A percentile compares a stretch with the other conserved stretches of the same genome.
These are phyloP conservation scores for Paecilomyces formosus DNA, from an alignment of 2,329 filamentous ascomycete species.

Conservation along the genomic window DNA sequence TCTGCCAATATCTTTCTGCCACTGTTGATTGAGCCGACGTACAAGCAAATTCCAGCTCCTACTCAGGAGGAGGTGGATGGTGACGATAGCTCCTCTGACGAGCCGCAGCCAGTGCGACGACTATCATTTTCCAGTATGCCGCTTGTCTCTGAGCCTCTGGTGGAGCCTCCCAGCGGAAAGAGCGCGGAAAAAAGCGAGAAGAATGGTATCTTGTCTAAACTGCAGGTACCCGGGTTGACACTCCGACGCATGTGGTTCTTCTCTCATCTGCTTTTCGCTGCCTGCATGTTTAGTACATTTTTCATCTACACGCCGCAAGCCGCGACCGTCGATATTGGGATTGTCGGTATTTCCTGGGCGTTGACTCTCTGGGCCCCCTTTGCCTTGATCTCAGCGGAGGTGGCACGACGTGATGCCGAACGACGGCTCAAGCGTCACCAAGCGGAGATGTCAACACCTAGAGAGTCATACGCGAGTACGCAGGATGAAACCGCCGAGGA, in stretches of 20 bases:
- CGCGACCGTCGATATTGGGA: constrained; percentile 69
- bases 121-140: constrained; percentile 25
- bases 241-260: constrained; percentile 82
- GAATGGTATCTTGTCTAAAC: constrained; percentile 44
- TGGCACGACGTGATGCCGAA: constrained; percentile 70
- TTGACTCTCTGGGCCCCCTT: constrained; percentile 91
- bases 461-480: not conserved
- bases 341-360: constrained; percentile 87
- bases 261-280: constrained; percentile 75
- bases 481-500: constrained; percentile 3
- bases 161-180: constrained; percentile 12
- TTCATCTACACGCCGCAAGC: constrained; percentile 63
- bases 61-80: constrained; percentile 2
- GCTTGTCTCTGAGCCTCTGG: constrained; percentile 23
- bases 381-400: constrained; percentile 88
- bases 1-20: constrained; percentile 74
- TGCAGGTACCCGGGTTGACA: constrained; percentile 76
- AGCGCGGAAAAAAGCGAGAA: constrained; percentile 10
- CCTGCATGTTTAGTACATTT: constrained; percentile 75
- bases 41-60: constrained; percentile 30
- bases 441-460: constrained; percentile 20
- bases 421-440: constrained; percentile 42
- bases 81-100: constrained; percentile 3
- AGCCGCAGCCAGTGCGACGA: constrained; percentile 16
- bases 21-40: constrained; percentile 77